Conservation (phyloP, 805 yeast species). For the Ogataea henricii region DNA sequence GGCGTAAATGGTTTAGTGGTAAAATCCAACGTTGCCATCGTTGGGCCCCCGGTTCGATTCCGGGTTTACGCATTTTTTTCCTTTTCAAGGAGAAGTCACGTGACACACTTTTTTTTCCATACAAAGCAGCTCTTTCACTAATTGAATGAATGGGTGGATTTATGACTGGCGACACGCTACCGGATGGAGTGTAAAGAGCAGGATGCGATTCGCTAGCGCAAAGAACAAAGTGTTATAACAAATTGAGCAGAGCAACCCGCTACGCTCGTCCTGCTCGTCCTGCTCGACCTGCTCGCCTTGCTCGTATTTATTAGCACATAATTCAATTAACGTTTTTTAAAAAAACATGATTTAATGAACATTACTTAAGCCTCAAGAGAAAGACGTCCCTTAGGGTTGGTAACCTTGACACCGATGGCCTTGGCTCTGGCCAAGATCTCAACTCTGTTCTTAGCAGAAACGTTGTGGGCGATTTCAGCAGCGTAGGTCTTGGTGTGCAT, state of each 20-base stretch:
- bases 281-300: too few relatives aligned
- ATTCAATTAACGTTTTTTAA: constrained; percentile 22
- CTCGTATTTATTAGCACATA: constrained; percentile 14
- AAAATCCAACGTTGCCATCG: constrained; percentile 20
- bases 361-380: constrained; percentile 86
- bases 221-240: too few relatives aligned
- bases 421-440: constrained; percentile 95
- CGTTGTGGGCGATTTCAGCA: constrained; percentile 99
- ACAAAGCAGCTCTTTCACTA: too few relatives aligned
- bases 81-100: background rate
- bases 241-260: too few relatives aligned
- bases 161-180: too few relatives aligned
- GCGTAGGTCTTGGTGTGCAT: constrained; percentile 98
- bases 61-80: constrained; percentile 17
- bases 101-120: background rate
- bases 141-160: too few relatives aligned
- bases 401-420: constrained; percentile 97
- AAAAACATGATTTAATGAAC: constrained; percentile 9
- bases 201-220: too few relatives aligned
- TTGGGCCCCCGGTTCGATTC: constrained; percentile 21
- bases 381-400: constrained; percentile 99
- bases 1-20: constrained; percentile 19
- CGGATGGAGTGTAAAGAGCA: too few relatives aligned
- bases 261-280: too few relatives aligned
- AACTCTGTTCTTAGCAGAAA: constrained; percentile 98